Evolutionary conservation across 345 rosid genomes (phyloP), one percentile per base, ranked within the genome.

Genomic region (Rhizophora mangle): DNA sequence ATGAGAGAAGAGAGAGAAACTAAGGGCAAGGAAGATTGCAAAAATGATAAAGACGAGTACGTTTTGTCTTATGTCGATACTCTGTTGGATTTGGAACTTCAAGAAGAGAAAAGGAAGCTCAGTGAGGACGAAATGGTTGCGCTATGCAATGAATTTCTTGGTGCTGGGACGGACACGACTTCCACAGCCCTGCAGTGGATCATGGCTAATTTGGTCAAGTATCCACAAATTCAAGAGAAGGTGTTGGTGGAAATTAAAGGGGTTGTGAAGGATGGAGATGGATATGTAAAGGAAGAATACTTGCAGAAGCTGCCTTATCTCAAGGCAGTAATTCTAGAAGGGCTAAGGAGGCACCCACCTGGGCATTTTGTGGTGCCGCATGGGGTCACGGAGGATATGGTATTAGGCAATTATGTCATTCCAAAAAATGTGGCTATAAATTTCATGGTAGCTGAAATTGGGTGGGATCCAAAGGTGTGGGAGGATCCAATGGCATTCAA

Each of bases 401-500:
- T 59, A 19, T 15, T 72, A 29, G 76, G 34, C 2, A 37, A 60
- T 0, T 51, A 30, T 60, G 0, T 72, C 19, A 10, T 72, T 5
- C 70, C 76, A 0, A 65, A 65, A 26, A 72, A 22, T 2, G 76
- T 60, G 10, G 32, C 18, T 31, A 16, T 72, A 11, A 65, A 72
- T 8, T 65, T 72, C 63, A 65, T 65, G 70, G 61, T 65, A 11
- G 75, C 65, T 7, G 75, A 72, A 1, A 72, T 72, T 15, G 75
- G 70, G 0, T 65, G 59, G 70, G 76, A 72, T 26, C 29, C 60
- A 10, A 60, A 65, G 16, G 70, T 49, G 39, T 72, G 76, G 76
- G 76, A 72, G 8, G 70, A 72, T 65, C 76, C 76, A 3, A 72
- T 65, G 76, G 60, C 21, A 3, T 72, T 65, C 56, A 65, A 60